Evolutionary conservation across 306 rosid species (phyloP), one percentile per base, ranked within the genome.

Genomic region (Adenanthera pavonina): DNA sequence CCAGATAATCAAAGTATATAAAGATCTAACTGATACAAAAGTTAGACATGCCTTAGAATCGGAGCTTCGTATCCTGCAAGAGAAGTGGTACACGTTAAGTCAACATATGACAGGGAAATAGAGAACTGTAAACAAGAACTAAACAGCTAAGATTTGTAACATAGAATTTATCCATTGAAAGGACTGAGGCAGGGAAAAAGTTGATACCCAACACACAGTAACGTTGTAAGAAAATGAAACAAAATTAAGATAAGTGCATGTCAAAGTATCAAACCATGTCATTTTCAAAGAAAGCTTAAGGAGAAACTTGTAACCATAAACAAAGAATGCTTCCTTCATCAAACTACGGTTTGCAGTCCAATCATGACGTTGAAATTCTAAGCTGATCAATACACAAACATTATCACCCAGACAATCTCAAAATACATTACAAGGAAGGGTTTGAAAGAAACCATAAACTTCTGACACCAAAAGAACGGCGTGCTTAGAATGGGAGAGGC

Each of bases 31-130:
- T 36, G 25, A 65, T 16, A 48, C 7, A 66, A 66, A 36, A 66
- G 8, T 2, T 36, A 38, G 33, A 19, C 36, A 41, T 41, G 19
- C 73, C 73, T 67, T 17, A 68, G 51, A 20, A 9, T 41, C 6
- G 73, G 73, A 68, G 73, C 73, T 41, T 19, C 53, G 10, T 68
- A 68, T 68, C 73, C 73, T 68, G 53, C 73, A 68, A 68, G 73
- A 38, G 2, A 16, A 66, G 47, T 66, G 8, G 30, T 38, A 66
- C 30, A 36, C 10, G 19, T 38, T 6, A 66, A 66, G 71, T 66
- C 46, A 66, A 7, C 8, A 66, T 36, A 38, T 66, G 30, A 38
- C 48, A 38, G 46, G 69, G 69, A 64, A 34, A 12, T 33, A 33
- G 20, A 6, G 19, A 62, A 4, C 2, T 6, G 9, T 35, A 64